These are phyloP conservation scores for Holtermanniella nyarrowii DNA, from an alignment of 768 basidiomycete genomes.

Conservation along the genomic window DNA sequence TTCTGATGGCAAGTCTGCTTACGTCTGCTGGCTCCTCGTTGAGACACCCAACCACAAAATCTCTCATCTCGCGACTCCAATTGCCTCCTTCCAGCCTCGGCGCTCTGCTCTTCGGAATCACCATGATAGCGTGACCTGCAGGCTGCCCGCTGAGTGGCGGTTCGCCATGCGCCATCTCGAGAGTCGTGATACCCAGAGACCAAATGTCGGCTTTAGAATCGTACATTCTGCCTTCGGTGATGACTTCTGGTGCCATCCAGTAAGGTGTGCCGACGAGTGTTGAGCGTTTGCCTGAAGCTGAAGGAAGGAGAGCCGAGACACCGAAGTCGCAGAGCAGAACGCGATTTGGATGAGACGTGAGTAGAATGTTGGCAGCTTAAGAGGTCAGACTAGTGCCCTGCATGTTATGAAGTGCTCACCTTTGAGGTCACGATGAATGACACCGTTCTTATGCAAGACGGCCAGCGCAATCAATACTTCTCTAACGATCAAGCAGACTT, in stretches of 20 bases:
- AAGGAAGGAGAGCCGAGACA: conserved; percentile 76
- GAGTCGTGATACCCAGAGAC: conserved; percentile 91
- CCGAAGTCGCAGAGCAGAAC: conserved; percentile 98
- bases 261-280: conserved; percentile 95
- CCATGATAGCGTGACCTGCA: conserved; percentile 76
- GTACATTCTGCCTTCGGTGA: conserved; percentile 74
- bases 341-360: conserved; percentile 67
- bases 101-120: conserved; percentile 76
- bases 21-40: conserved; percentile 72
- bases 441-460: conserved; percentile 84
- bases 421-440: conserved; percentile 97
- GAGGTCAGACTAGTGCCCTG: background rate
- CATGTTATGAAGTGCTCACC: conserved; percentile 36
- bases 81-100: conserved; percentile 67
- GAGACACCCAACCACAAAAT: conserved; percentile 74
- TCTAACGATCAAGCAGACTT: conserved; percentile 72
- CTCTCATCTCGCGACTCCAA: conserved; percentile 73
- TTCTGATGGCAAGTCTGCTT: conserved; percentile 22
- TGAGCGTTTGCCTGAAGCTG: conserved; percentile 75
- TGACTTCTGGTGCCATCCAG: conserved; percentile 99
- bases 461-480: conserved; percentile 77
- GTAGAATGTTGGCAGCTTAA: conserved; percentile 79
- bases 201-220: conserved; percentile 98
- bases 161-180: conserved; percentile 92
- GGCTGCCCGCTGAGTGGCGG: conserved; percentile 81